A percentile compares a stretch with the other conserved stretches of the same genome.
phyloP scores from a whole-genome alignment of 192 early-diverging fungal species.

The Obelidium mucronatum region DNA sequence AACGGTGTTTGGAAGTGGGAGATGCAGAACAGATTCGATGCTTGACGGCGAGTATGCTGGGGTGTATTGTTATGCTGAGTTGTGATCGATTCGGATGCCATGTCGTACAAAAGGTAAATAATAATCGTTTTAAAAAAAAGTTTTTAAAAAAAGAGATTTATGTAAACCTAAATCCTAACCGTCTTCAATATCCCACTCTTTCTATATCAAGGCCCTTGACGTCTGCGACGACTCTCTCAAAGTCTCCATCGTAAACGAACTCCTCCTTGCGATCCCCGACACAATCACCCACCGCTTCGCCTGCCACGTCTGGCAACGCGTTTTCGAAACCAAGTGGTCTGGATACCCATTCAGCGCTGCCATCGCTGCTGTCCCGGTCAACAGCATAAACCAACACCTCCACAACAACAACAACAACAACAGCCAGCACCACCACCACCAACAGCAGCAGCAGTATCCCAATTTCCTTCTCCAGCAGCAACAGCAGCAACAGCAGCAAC shows the following conservation, averaged over 20 bases:
- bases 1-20: conserved; percentile 70
- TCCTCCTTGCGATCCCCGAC: conserved; percentile 64
- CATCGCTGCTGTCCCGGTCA: conserved; percentile 33
- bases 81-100: conserved; percentile 82
- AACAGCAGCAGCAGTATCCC: neutral
- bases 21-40: conserved; percentile 60
- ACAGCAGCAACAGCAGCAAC: conserved; percentile 26
- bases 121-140: neutral
- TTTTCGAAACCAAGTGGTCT: conserved; percentile 75
- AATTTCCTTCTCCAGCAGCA: neutral
- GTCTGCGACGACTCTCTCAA: conserved; percentile 66
- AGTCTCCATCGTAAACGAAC: conserved; percentile 62
- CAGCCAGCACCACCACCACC: neutral
- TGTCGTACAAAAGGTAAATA: conserved; percentile 72
- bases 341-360: conserved; percentile 42
- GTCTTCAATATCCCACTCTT: no score
- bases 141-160: no score
- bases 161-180: neutral
- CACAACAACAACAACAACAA: neutral
- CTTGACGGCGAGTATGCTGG: conserved; percentile 63
- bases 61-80: conserved; percentile 63
- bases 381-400: neutral
- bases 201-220: conserved; percentile 63
- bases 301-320: conserved; percentile 81
- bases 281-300: conserved; percentile 77